Conservation (phyloP, 768 basidiomycete species). For the Cyathus striatus region DNA sequence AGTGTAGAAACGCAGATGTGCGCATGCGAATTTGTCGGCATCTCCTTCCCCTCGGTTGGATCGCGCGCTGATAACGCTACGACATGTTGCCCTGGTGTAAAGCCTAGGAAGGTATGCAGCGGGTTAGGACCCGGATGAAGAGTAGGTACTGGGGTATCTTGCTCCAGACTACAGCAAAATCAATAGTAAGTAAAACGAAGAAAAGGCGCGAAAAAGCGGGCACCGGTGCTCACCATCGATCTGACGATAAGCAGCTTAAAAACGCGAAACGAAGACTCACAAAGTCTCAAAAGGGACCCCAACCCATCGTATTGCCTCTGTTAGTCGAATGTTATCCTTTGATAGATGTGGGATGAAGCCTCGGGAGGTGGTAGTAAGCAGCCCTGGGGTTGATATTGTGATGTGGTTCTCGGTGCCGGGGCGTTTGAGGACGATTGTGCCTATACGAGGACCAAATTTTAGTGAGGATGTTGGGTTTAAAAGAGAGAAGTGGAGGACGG, state of each 20-base stretch:
- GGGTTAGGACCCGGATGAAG: conserved; percentile 46
- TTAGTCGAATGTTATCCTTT: conserved; percentile 46
- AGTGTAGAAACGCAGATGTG: conserved; percentile 53
- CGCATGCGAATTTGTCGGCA: conserved; percentile 68
- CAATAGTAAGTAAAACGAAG: conserved; percentile 3
- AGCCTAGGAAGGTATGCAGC: conserved; percentile 66
- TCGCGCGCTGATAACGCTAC: conserved; percentile 61
- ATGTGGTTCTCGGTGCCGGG: conserved; percentile 17
- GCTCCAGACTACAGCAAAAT: conserved; percentile 49
- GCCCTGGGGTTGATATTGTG: conserved; percentile 51
- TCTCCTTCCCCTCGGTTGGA: conserved; percentile 56
- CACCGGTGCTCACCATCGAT: not conserved
- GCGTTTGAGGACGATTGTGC: conserved; percentile 21
- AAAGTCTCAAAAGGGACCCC: conserved; percentile 79
- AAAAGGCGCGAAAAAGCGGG: too few relatives aligned
- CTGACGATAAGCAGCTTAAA: not conserved
- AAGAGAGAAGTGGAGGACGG: conserved; percentile 9
- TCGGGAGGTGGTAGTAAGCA: conserved; percentile 62
- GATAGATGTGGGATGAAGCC: conserved; percentile 75
- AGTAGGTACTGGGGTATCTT: conserved; percentile 60
- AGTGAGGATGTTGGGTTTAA: conserved; percentile 3
- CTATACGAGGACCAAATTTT: conserved; percentile 34
- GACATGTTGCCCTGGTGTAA: conserved; percentile 38
- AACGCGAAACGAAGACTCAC: conserved; percentile 41
- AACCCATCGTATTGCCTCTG: conserved; percentile 53